phyloP scores from a whole-genome alignment of 352 stramenopile species.

The Phytophthora fragariaefolia region DNA sequence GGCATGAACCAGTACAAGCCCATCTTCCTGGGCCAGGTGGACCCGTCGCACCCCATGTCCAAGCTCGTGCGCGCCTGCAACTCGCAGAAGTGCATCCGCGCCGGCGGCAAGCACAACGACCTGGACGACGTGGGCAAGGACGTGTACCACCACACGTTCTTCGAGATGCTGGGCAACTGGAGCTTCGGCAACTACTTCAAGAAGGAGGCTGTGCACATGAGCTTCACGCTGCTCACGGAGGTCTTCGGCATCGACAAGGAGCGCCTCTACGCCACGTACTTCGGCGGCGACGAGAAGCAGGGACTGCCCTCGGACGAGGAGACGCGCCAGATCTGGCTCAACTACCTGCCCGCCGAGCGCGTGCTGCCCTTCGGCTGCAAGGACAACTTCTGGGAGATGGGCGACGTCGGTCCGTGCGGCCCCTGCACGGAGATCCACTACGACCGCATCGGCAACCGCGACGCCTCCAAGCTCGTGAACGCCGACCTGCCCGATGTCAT shows the following conservation, averaged over 20 bases:
- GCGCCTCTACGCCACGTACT: constrained; percentile 98
- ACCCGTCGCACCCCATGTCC: constrained; percentile 93
- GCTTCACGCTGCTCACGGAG: constrained; percentile 96
- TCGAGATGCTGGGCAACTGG: constrained; percentile 99
- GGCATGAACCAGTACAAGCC: constrained; percentile 99
- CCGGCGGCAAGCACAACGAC: constrained; percentile 99
- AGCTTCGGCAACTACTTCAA: constrained; percentile 99
- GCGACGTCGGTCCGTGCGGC: constrained; percentile 98
- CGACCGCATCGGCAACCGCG: constrained; percentile 96
- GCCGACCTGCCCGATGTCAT: constrained; percentile 98
- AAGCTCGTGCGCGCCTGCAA: constrained; percentile 95
- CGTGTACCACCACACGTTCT: constrained; percentile 99
- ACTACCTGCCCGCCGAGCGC: constrained; percentile 87
- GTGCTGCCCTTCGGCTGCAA: constrained; percentile 95
- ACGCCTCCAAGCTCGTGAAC: constrained; percentile 96
- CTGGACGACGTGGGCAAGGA: constrained; percentile 99
- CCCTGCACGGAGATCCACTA: constrained; percentile 99
- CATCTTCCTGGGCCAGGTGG: constrained; percentile 98
- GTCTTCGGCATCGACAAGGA: constrained; percentile 95
- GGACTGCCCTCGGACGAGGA: constrained; percentile 90
- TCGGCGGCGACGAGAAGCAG: constrained; percentile 94
- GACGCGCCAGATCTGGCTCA: constrained; percentile 91
- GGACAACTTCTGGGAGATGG: constrained; percentile 99
- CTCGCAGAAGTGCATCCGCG: constrained; percentile 99
- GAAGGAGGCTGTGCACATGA: constrained; percentile 96